A percentile compares a stretch with the other conserved stretches of the same genome.
Evolutionary conservation across 768 basidiomycete genomes (phyloP).

Genomic region (Suillus plorans): DNA sequence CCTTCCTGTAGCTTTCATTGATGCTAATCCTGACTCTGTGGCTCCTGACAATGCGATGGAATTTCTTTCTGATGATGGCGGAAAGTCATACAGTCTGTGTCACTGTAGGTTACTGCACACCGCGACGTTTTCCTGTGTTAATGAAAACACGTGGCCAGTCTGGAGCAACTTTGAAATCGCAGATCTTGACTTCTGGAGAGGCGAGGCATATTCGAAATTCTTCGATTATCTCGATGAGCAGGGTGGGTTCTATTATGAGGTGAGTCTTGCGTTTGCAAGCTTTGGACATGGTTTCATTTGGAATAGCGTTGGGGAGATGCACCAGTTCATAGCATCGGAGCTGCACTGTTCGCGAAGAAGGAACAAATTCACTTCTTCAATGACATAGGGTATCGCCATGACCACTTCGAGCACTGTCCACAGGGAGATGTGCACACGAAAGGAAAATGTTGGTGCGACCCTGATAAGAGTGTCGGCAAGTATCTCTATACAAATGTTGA

Average conservation of each 20-base stretch:
- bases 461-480: slow-evolving; percentile 68
- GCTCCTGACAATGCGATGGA: slow-evolving; percentile 65
- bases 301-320: slow-evolving; percentile 81
- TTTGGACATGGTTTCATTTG: neutral
- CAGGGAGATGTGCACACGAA: slow-evolving; percentile 51
- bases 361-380: slow-evolving; percentile 78
- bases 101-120: slow-evolving; percentile 53
- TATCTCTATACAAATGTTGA: neutral
- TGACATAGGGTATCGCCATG: slow-evolving; percentile 84
- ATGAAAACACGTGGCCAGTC: slow-evolving; percentile 39
- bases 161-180: slow-evolving; percentile 84
- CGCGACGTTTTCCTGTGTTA: neutral
- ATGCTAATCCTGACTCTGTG: slow-evolving; percentile 57
- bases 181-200: slow-evolving; percentile 85
- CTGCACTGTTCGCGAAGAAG: slow-evolving; percentile 69
- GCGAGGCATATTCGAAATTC: slow-evolving; percentile 79
- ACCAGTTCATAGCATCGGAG: slow-evolving; percentile 84
- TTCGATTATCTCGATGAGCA: slow-evolving; percentile 79
- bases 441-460: slow-evolving; percentile 73
- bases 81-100: slow-evolving; percentile 73
- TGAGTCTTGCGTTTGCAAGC: slow-evolving; percentile 25
- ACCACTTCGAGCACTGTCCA: slow-evolving; percentile 78
- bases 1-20: slow-evolving; percentile 58
- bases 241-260: slow-evolving; percentile 94
- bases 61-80: slow-evolving; percentile 71